Conservation (phyloP, 176 grass and related monocot species). For the Juncus inflexus region DNA sequence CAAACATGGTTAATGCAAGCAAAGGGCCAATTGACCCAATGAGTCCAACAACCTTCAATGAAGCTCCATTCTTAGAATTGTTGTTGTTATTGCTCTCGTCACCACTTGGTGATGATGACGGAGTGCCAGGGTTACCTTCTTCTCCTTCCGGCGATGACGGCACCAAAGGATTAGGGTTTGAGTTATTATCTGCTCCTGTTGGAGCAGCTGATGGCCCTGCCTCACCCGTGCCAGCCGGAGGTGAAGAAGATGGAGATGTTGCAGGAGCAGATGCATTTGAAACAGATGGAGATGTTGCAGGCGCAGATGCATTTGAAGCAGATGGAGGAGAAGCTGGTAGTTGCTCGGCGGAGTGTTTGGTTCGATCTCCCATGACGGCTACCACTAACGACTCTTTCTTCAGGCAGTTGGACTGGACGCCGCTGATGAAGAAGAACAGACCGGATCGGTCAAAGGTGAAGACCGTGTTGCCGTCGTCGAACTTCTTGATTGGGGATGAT, state of each 20-base stretch:
- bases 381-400: constrained; percentile 56
- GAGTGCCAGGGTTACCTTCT: constrained; percentile 9
- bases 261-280: constrained; percentile 13
- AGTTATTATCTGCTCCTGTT: constrained; percentile 4
- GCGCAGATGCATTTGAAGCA: too few species aligned
- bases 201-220: constrained; percentile 16
- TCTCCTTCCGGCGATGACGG: constrained; percentile 3
- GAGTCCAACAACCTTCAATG: constrained; percentile 11
- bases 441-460: constrained; percentile 61
- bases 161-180: not conserved
- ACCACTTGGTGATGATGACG: constrained; percentile 20
- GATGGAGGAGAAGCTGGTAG: not conserved
- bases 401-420: constrained; percentile 44
- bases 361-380: constrained; percentile 45
- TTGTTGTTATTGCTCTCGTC: not conserved
- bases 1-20: constrained; percentile 38
- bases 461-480: constrained; percentile 53
- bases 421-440: constrained; percentile 76
- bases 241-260: constrained; percentile 5
- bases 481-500: constrained; percentile 27
- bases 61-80: constrained; percentile 25
- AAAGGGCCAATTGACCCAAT: constrained; percentile 32
- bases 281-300: not conserved
- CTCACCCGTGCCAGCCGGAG: not conserved
- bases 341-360: not conserved